Evolutionary conservation across 2,329 filamentous ascomycete species (phyloP).

Genomic region (Xylariaceae sp.): DNA sequence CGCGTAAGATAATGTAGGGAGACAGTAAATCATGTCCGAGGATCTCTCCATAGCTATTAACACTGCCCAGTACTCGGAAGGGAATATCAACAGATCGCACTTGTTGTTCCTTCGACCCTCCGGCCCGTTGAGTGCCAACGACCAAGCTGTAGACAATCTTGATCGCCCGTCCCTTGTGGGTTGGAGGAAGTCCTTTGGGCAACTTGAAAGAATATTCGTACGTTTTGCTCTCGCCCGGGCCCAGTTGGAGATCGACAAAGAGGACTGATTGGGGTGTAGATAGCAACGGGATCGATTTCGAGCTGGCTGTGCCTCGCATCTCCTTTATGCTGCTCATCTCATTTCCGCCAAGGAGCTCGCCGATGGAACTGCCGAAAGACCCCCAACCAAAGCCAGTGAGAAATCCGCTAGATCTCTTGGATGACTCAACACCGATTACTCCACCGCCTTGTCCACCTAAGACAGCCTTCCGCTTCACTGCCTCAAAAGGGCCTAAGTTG

Average conservation of each 20-base stretch:
- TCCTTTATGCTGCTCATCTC: slow-evolving; percentile 93
- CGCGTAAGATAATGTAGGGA: slow-evolving; percentile 83
- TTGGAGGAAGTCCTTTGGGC: slow-evolving; percentile 85
- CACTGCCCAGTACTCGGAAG: slow-evolving; percentile 88
- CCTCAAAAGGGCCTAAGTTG: slow-evolving; percentile 85
- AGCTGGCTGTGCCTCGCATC: slow-evolving; percentile 83
- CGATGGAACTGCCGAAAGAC: slow-evolving; percentile 80
- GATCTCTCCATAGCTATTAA: slow-evolving; percentile 83
- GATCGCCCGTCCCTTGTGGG: slow-evolving; percentile 85
- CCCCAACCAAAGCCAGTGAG: slow-evolving; percentile 85
- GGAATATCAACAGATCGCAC: slow-evolving; percentile 89
- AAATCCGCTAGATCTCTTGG: slow-evolving; percentile 72
- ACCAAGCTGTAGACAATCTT: slow-evolving; percentile 90
- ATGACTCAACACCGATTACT: slow-evolving; percentile 73
- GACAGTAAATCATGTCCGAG: slow-evolving; percentile 92
- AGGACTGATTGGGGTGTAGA: slow-evolving; percentile 93
- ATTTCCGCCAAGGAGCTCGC: slow-evolving; percentile 77
- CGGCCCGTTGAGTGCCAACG: slow-evolving; percentile 84
- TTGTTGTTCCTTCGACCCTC: slow-evolving; percentile 72
- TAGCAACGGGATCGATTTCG: slow-evolving; percentile 84
- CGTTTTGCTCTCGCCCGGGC: slow-evolving; percentile 80
- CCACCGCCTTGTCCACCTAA: slow-evolving; percentile 83
- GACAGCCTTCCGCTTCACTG: slow-evolving; percentile 91
- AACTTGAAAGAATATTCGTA: slow-evolving; percentile 85
- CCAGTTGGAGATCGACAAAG: slow-evolving; percentile 87